Percentiles rank a stretch among this genome's conserved stretches.
phyloP scores from a whole-genome alignment of 1,284 basidiomycete species.

The Apiotrichum akiyoshidainum region DNA sequence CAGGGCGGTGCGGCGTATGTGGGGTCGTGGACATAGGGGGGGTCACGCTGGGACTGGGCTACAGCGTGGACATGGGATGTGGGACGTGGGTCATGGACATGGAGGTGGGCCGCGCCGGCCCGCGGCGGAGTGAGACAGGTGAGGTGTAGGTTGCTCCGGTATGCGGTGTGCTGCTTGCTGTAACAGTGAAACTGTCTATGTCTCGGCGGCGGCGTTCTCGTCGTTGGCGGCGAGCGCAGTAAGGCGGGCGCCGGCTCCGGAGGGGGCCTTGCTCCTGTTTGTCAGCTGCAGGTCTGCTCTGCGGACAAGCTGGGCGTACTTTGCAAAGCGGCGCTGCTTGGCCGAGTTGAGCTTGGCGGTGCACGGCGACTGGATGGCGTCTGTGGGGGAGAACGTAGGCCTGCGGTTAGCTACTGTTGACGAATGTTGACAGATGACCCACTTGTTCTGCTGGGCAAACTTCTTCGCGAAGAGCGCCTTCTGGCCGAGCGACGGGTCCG shows the following conservation, averaged over 20 bases:
- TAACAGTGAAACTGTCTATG: too few species aligned
- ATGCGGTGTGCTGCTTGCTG: too few species aligned
- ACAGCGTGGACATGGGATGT: too few species aligned
- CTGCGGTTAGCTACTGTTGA: conserved; percentile 49
- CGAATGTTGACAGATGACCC: conserved; percentile 40
- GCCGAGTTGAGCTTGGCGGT: conserved; percentile 82
- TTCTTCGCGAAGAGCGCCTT: conserved; percentile 84
- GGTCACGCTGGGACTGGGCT: too few species aligned
- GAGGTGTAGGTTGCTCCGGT: too few species aligned
- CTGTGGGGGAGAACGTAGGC: conserved; percentile 82
- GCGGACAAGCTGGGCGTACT: conserved; percentile 54
- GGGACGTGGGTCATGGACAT: too few species aligned
- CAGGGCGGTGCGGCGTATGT: too few species aligned
- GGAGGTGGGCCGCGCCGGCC: too few species aligned
- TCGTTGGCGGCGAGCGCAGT: neutral
- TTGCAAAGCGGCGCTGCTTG: conserved; percentile 86
- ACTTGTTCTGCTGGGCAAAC: conserved; percentile 80
- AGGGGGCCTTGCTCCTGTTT: neutral
- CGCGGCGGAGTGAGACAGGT: too few species aligned
- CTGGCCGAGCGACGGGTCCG: conserved; percentile 59
- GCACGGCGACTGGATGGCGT: conserved; percentile 85
- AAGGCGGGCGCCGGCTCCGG: neutral
- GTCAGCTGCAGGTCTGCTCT: neutral
- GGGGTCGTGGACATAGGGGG: too few species aligned
- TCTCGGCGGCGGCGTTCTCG: too few species aligned